Evolutionary conservation across 768 basidiomycete species (phyloP), one percentile per base, ranked within the genome.

Genomic region (Mycena indigotica): DNA sequence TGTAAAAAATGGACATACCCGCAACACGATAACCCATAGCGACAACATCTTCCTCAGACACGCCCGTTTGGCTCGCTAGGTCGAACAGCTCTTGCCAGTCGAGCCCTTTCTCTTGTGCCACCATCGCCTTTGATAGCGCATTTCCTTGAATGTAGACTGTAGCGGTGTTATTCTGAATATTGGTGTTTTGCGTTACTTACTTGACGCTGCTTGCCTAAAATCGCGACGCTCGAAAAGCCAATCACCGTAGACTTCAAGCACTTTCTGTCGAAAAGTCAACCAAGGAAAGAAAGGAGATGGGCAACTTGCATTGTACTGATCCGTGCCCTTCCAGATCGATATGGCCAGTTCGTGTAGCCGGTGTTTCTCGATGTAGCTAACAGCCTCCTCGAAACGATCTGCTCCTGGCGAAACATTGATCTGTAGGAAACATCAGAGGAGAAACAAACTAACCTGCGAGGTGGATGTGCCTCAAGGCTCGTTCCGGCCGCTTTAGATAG

Each of bases 11-110:
- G 21, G 48, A 55, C 10, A 29, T 35, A 93, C 95, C 93, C 35
- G 93, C 86, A 4, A 95, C 77, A 17, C 93, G 86, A 68, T 89
- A 86, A 13, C 84, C 93, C 65, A 87, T 83, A 2, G 81, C 80
- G 15, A 74, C 69, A 10, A 93, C 67, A 41, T 90, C 86, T 13
- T 88, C 85, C 26, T 74, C 72, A 0, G 77, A 57, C 10, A 84
- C 64, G 2, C 79, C 73, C 48, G 82, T 78, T 25, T 77, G 77
- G 21, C 82, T 65, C 2, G 89, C 89, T 25, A 97, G 75, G 24
- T 91, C 86, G 70, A 99, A 98, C 0, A 97, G 76, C 62, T 95
- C 93, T 66, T 89, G 87, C 96, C 96, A 99, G 53, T 89, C 84
- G 28, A 93, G 75, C 0, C 90, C 89, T 55, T 87, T 88, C 71